Evolutionary conservation across 768 basidiomycete genomes (phyloP).

Genomic region (Boletus speciosus): DNA sequence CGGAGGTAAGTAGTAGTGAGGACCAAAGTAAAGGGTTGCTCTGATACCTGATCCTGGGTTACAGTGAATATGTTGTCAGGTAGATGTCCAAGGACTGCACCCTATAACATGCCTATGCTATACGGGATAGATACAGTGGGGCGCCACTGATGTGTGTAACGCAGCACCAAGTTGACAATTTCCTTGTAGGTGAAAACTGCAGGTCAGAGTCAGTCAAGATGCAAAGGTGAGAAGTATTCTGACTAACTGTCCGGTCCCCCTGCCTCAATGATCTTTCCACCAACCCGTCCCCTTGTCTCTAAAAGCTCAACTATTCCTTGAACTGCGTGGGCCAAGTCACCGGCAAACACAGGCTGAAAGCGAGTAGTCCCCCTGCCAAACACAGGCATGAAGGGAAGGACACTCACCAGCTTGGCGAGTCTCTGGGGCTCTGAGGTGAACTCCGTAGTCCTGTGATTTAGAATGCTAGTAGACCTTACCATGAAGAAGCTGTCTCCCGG

Average conservation of each 20-base stretch:
- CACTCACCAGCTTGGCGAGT: constrained; percentile 56
- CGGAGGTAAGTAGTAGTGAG: background rate
- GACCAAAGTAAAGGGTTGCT: background rate
- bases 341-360: constrained; percentile 75
- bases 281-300: constrained; percentile 32
- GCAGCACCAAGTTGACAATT: constrained; percentile 61
- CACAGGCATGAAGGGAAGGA: constrained; percentile 71
- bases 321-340: constrained; percentile 60
- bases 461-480: constrained; percentile 36
- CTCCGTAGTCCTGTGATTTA: background rate
- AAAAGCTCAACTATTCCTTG: constrained; percentile 51
- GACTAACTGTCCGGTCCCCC: constrained; percentile 50
- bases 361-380: constrained; percentile 63
- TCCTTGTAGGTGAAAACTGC: constrained; percentile 68
- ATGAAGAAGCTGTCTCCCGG: constrained; percentile 75
- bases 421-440: constrained; percentile 36
- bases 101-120: constrained; percentile 61
- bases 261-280: constrained; percentile 46
- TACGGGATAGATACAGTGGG: constrained; percentile 66
- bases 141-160: constrained; percentile 48
- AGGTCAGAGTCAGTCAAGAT: constrained; percentile 28
- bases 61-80: constrained; percentile 66
- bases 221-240: constrained; percentile 25
- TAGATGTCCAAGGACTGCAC: constrained; percentile 56
- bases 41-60: constrained; percentile 60